Conservation (phyloP, 257 asterid species). For the Verbena officinalis region DNA sequence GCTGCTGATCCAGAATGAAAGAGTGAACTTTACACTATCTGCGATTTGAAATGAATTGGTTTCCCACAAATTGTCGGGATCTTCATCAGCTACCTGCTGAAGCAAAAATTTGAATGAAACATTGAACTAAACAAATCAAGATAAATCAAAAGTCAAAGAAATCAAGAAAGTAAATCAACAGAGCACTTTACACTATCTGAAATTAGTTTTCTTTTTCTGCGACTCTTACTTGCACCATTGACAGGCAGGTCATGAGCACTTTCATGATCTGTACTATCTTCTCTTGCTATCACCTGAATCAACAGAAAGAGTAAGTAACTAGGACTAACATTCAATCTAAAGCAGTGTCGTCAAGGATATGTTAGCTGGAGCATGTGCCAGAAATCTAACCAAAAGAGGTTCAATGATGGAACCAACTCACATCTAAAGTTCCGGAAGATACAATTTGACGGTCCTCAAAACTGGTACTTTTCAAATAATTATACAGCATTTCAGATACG, state of each 20-base stretch:
- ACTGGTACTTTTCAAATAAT: conserved; percentile 43
- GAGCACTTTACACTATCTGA: too few species aligned
- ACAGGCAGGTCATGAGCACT: conserved; percentile 33
- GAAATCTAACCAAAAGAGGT: too few species aligned
- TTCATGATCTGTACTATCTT: conserved; percentile 38
- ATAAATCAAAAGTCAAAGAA: too few species aligned
- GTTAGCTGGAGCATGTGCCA: conserved; percentile 16
- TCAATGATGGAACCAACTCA: conserved; percentile 52
- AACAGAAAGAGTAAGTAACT: conserved; percentile 22
- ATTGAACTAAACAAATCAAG: too few species aligned
- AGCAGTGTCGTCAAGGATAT: conserved; percentile 1
- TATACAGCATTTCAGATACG: conserved; percentile 62
- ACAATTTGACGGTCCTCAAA: conserved; percentile 51
- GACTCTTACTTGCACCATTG: conserved; percentile 34
- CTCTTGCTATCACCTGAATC: conserved; percentile 43
- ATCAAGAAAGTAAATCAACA: too few species aligned
- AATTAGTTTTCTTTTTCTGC: conserved; percentile 43
- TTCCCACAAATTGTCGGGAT: too few species aligned
- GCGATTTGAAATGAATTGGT: too few species aligned
- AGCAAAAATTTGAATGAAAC: too few species aligned
- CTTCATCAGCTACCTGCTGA: too few species aligned
- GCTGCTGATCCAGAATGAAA: conserved; percentile 16
- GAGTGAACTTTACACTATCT: conserved; percentile 42
- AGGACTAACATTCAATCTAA: conserved; percentile 16
- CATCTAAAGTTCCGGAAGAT: conserved; percentile 46